Conservation (phyloP, 108 stramenopile genomes). For the Discostella stelligeroides region DNA sequence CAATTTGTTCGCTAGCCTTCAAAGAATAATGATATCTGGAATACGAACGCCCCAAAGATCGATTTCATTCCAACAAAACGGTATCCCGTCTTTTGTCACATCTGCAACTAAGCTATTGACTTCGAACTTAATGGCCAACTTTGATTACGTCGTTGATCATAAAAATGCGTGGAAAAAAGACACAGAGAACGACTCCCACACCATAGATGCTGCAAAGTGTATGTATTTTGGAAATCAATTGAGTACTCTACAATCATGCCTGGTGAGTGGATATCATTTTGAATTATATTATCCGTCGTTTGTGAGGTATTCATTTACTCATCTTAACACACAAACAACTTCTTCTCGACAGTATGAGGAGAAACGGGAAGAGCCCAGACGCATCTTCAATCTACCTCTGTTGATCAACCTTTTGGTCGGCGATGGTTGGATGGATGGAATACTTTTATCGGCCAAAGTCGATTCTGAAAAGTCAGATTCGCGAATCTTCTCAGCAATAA, state of each 20-base stretch:
- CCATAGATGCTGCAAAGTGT: constrained; percentile 35
- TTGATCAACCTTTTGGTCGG: constrained; percentile 42
- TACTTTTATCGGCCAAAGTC: constrained; percentile 14
- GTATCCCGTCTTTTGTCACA: constrained; percentile 51
- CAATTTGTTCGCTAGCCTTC: constrained; percentile 62
- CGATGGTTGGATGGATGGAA: constrained; percentile 44
- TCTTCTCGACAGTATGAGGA: constrained; percentile 62
- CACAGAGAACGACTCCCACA: neutral
- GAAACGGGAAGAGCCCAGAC: constrained; percentile 60
- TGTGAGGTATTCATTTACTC: neutral
- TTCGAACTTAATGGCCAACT: constrained; percentile 51
- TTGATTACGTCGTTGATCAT: constrained; percentile 17
- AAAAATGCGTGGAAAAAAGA: constrained; percentile 8
- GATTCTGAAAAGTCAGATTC: constrained; percentile 1
- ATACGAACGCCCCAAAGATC: constrained; percentile 46
- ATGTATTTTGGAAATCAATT: constrained; percentile 79
- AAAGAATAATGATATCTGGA: constrained; percentile 57
- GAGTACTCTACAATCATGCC: constrained; percentile 58
- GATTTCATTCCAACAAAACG: constrained; percentile 47
- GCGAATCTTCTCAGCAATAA: constrained; percentile 58
- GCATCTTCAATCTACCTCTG: constrained; percentile 69
- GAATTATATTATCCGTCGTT: neutral
- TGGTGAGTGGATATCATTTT: constrained; percentile 18
- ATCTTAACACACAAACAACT: neutral
- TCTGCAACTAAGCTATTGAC: constrained; percentile 50